Evolutionary conservation across 2,329 filamentous ascomycete genomes (phyloP), one percentile per base, ranked within the genome.

Genomic region (Metarhizium humberi): DNA sequence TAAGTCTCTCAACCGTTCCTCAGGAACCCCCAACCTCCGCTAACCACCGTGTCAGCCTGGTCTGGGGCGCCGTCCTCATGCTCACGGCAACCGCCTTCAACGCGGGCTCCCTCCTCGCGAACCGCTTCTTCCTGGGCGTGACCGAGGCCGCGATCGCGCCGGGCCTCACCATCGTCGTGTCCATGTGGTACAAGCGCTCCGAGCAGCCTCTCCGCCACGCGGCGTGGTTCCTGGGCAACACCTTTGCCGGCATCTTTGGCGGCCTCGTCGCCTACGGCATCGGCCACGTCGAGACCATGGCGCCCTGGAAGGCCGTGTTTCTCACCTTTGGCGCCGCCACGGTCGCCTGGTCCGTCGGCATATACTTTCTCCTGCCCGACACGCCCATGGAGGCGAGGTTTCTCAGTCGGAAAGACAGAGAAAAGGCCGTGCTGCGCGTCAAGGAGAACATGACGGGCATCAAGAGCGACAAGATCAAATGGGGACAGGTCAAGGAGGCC

Each of bases 61-160:
- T 63, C n/a, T 73, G 71, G 71, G 71, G 71, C 3, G 53, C 55
- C 3, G 66, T 77, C n/a, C 63, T 78, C 46, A 73, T 76, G 66
- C 66, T 71, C 16, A 75, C 74, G 1, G 74, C 75, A 0, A 67
- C 67, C 1, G 70, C 65, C 36, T 61, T 62, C 29, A 71, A 70
- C 50, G 49, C 57, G 6, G 57, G 54, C 0, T 63, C 66, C 11
- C 58, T 71, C 4, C 57, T 71, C 13, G 64, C 64, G 1, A 60
- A 64, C 36, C 64, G 69, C 3, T 69, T 69, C 58, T 67, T 70
- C 52, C 60, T 71, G 0, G 68, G 69, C 1, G 60, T 67, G 3
- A 51, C 58, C n/a, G 69, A 71, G 52, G 61, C 68, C 0, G 61
- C 63, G 8, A 61, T 70, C 20, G 63, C 63, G 0, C 67, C 67